Conservation (phyloP, 495 filamentous ascomycete species). For the Tuber brumale region DNA sequence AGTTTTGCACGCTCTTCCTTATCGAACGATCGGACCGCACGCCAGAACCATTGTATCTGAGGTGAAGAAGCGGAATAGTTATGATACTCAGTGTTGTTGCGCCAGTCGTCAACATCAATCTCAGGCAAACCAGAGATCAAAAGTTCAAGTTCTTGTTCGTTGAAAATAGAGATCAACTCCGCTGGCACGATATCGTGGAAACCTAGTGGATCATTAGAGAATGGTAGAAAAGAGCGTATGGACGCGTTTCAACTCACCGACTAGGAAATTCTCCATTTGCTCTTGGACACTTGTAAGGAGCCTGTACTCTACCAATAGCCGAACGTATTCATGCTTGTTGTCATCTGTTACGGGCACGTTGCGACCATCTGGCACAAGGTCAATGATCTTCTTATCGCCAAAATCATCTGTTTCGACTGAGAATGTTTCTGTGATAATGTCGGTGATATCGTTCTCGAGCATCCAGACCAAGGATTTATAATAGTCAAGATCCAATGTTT, state of each 20-base stretch:
- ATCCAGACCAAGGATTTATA: conserved; percentile 99
- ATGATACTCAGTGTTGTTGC: conserved; percentile 96
- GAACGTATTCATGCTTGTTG: conserved; percentile 97
- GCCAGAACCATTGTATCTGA: conserved; percentile 99
- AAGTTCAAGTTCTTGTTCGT: conserved; percentile 94
- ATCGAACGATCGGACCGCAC: conserved; percentile 93
- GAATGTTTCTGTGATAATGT: conserved; percentile 96
- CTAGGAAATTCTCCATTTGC: conserved; percentile 91
- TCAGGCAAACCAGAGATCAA: conserved; percentile 95
- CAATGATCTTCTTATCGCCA: conserved; percentile 77
- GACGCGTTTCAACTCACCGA: conserved; percentile 52
- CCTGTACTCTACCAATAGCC: conserved; percentile 86
- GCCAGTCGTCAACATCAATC: conserved; percentile 98
- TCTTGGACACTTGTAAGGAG: conserved; percentile 84
- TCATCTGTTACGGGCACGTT: conserved; percentile 93
- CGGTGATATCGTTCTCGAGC: conserved; percentile 97
- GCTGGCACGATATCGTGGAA: conserved; percentile 98
- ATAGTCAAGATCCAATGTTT: conserved; percentile 95
- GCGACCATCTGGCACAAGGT: conserved; percentile 77
- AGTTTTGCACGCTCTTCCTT: conserved; percentile 98
- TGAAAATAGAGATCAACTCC: conserved; percentile 94
- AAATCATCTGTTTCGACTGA: conserved; percentile 89
- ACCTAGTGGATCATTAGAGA: conserved; percentile 48
- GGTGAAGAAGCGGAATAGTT: conserved; percentile 92
- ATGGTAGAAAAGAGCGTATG: conserved; percentile 7